These are phyloP conservation scores for Penicillium desertorum DNA, from an alignment of 495 filamentous ascomycete species.

Conservation along the genomic window DNA sequence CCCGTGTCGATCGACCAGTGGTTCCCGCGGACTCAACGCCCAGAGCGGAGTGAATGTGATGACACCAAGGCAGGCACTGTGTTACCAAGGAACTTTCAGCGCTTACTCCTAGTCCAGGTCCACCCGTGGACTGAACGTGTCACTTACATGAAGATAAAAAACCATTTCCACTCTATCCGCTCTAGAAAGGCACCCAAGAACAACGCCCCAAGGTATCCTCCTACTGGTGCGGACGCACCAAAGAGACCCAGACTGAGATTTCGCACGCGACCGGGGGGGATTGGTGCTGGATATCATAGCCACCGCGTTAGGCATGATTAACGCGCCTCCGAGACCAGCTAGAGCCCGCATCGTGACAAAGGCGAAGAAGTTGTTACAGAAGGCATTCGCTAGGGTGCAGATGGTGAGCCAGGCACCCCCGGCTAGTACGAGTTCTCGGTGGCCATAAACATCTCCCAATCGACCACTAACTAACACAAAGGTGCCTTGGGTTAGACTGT, in stretches of 20 bases:
- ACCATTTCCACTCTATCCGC: conserved; percentile 48
- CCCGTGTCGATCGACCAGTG: conserved; percentile 42
- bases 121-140: neutral
- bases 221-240: conserved; percentile 49
- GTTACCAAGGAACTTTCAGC: neutral
- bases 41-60: conserved; percentile 32
- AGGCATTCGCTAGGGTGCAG: conserved; percentile 40
- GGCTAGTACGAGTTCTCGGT: conserved; percentile 43
- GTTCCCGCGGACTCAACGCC: conserved; percentile 40
- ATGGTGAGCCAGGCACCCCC: conserved; percentile 41
- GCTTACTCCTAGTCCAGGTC: neutral
- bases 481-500: conserved; percentile 48
- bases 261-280: conserved; percentile 45
- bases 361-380: conserved; percentile 43
- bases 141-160: conserved; percentile 50
- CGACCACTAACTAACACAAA: conserved; percentile 52
- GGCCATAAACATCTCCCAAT: conserved; percentile 51
- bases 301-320: conserved; percentile 50
- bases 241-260: conserved; percentile 53
- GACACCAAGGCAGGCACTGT: conserved; percentile 38
- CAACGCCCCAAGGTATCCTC: conserved; percentile 45
- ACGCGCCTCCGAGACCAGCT: conserved; percentile 44
- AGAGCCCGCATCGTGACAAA: conserved; percentile 44
- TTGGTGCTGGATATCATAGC: conserved; percentile 48
- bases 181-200: conserved; percentile 46